Conservation (phyloP, 1,139 yeast species). For the Pichia sp. region DNA sequence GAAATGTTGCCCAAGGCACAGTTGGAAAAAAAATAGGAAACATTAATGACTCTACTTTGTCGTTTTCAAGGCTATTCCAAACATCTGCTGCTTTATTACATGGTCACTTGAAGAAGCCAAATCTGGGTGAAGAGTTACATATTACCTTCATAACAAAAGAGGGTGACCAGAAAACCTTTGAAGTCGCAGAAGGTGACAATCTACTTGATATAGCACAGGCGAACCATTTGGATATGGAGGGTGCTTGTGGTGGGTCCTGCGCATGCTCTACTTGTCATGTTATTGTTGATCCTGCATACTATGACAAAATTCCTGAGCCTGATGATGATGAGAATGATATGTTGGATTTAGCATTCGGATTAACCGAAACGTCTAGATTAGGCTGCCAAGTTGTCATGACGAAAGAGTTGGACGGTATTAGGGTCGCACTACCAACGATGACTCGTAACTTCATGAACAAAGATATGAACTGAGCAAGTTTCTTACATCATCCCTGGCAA, state of each 20-base stretch:
- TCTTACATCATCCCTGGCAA: neutral
- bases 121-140: slow-evolving; percentile 88
- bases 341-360: slow-evolving; percentile 95
- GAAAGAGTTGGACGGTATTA: slow-evolving; percentile 82
- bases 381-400: slow-evolving; percentile 93
- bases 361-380: slow-evolving; percentile 90
- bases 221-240: slow-evolving; percentile 85
- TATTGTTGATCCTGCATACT: slow-evolving; percentile 90
- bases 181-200: slow-evolving; percentile 90
- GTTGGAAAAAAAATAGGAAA: slow-evolving; percentile 1
- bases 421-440: slow-evolving; percentile 98
- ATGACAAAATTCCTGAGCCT: slow-evolving; percentile 89
- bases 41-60: neutral
- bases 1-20: too few species aligned
- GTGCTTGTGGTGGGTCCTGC: slow-evolving; percentile 99
- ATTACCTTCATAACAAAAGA: slow-evolving; percentile 90
- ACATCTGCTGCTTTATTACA: slow-evolving; percentile 32
- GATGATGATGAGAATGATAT: slow-evolving; percentile 97
- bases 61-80: too few species aligned
- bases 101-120: slow-evolving; percentile 85
- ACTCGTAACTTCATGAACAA: slow-evolving; percentile 73
- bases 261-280: slow-evolving; percentile 98
- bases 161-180: slow-evolving; percentile 73
- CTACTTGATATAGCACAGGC: slow-evolving; percentile 93
- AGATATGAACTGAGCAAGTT: slow-evolving; percentile 11